Conservation (phyloP, 75 land plant species). For the Pinus albicaulis region DNA sequence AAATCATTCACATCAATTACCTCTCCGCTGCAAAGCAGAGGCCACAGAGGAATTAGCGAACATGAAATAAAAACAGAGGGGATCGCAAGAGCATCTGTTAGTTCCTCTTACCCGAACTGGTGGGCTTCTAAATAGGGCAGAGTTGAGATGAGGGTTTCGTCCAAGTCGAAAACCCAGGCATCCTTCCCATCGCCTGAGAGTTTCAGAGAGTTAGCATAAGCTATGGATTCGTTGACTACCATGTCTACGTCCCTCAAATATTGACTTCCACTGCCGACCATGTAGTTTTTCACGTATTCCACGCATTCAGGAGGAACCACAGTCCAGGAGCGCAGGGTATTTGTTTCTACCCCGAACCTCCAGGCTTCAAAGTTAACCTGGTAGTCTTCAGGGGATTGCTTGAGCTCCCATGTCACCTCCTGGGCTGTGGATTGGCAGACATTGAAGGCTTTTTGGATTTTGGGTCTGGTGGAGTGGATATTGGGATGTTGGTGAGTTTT, state of each 20-base stretch:
- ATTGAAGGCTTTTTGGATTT: no score
- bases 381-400: background rate
- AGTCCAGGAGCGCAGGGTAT: slow-evolving; percentile 44
- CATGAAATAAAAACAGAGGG: background rate
- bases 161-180: slow-evolving; percentile 85
- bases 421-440: background rate
- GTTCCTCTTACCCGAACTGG: slow-evolving; percentile 39
- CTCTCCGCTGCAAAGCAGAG: slow-evolving; percentile 40
- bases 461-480: no score
- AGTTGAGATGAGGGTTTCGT: slow-evolving; percentile 82
- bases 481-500: no score
- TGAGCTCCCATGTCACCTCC: slow-evolving; percentile 31
- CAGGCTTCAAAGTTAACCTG: slow-evolving; percentile 11
- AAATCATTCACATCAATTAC: slow-evolving; percentile 38
- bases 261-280: slow-evolving; percentile 32
- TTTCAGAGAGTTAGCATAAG: slow-evolving; percentile 23
- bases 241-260: slow-evolving; percentile 46
- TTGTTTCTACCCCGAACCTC: slow-evolving; percentile 47
- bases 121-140: slow-evolving; percentile 51
- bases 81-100: background rate
- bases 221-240: slow-evolving; percentile 28
- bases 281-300: slow-evolving; percentile 43
- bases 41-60: background rate
- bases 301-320: slow-evolving; percentile 47
- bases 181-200: slow-evolving; percentile 45